phyloP scores from a whole-genome alignment of 75 land plant species.

The Cupressus sempervirens region DNA sequence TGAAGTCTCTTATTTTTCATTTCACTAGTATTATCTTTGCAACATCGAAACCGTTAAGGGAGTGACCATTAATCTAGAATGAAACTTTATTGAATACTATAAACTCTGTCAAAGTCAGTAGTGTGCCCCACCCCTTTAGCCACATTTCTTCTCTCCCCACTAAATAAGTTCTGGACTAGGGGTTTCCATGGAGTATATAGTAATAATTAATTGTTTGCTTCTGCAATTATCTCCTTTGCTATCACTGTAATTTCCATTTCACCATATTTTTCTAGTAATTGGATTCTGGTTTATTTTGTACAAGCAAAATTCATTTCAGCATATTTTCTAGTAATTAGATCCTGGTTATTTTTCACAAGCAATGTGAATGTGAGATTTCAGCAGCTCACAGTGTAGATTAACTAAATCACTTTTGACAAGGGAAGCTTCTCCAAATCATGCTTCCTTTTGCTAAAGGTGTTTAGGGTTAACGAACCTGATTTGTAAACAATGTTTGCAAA shows the following conservation, averaged over 20 bases:
- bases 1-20: neutral
- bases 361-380: neutral
- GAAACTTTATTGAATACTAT: neutral
- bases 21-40: neutral
- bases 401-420: neutral
- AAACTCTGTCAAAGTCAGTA: neutral
- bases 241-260: neutral
- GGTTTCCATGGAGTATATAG: neutral
- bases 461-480: neutral
- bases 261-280: neutral
- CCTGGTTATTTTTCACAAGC: neutral
- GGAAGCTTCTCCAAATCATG: neutral
- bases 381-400: neutral
- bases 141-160: neutral
- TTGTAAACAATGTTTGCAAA: neutral
- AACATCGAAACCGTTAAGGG: neutral
- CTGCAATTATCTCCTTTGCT: neutral
- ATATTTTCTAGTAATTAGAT: neutral
- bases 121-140: neutral
- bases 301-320: neutral
- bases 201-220: too few relatives aligned
- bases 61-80: neutral
- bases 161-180: neutral
- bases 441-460: neutral
- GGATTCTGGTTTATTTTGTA: neutral